Percentiles rank a stretch among this genome's conserved stretches.
Conservation (phyloP, 768 basidiomycete species). For the Boletus edulis region DNA sequence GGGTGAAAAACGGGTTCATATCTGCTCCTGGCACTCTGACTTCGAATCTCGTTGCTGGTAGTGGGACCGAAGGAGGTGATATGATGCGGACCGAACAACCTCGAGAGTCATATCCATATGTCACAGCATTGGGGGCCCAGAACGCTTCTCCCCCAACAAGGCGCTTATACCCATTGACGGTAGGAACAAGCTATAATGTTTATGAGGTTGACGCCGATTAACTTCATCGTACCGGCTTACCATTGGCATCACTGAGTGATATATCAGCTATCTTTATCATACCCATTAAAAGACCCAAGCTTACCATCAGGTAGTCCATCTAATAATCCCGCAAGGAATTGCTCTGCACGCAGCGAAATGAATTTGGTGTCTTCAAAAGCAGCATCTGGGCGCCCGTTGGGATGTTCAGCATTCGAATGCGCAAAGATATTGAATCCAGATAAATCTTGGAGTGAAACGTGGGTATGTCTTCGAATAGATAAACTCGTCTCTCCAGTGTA, state of each 20-base stretch:
- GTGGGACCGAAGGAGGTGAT: constrained; percentile 83
- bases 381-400: constrained; percentile 66
- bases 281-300: constrained; percentile 17
- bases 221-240: constrained; percentile 38
- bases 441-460: constrained; percentile 77
- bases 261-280: not conserved
- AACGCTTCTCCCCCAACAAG: constrained; percentile 90
- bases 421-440: constrained; percentile 81
- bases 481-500: not conserved
- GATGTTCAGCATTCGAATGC: constrained; percentile 55
- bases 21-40: constrained; percentile 95
- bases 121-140: constrained; percentile 92
- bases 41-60: constrained; percentile 85
- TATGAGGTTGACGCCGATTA: not conserved
- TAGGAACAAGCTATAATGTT: constrained; percentile 66
- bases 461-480: constrained; percentile 64
- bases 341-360: constrained; percentile 80
- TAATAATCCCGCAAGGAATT: constrained; percentile 92
- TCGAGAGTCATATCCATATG: constrained; percentile 95
- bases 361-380: constrained; percentile 79
- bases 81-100: constrained; percentile 91
- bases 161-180: constrained; percentile 96
- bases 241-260: constrained; percentile 74
- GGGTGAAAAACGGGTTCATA: constrained; percentile 89
- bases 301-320: constrained; percentile 87